These are phyloP conservation scores for Nyssa sinensis DNA, from an alignment of 148 eudicot species.

Conservation along the genomic window DNA sequence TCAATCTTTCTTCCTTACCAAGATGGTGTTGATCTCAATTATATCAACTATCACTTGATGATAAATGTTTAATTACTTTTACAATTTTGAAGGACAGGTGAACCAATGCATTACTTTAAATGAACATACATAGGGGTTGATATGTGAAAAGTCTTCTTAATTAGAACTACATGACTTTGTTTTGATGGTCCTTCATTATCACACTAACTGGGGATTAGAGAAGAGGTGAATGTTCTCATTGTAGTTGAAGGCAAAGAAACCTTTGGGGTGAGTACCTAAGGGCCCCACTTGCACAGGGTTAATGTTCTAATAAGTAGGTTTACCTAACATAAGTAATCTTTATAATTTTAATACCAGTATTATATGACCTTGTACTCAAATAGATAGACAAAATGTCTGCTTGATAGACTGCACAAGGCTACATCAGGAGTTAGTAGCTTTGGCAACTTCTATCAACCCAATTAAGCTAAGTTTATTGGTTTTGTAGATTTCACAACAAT, in stretches of 20 bases:
- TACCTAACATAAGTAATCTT: slow-evolving; percentile 34
- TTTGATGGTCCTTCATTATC: neutral
- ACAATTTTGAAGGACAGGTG: no score
- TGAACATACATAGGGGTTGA: no score
- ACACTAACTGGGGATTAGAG: neutral
- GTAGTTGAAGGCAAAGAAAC: slow-evolving; percentile 3
- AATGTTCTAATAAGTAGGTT: slow-evolving; percentile 35
- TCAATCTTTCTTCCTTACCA: no score
- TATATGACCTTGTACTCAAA: slow-evolving; percentile 23
- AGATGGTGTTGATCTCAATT: no score
- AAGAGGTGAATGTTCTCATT: slow-evolving; percentile 9
- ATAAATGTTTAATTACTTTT: no score
- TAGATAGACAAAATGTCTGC: slow-evolving; percentile 63
- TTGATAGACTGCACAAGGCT: slow-evolving; percentile 44
- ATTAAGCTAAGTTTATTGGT: neutral
- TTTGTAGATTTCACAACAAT: no score
- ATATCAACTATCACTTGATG: no score
- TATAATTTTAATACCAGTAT: neutral
- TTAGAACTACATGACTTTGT: neutral
- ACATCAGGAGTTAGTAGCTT: slow-evolving; percentile 38
- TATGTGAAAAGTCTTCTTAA: no score
- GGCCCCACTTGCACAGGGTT: slow-evolving; percentile 33
- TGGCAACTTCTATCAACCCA: slow-evolving; percentile 4
- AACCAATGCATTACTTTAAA: no score
- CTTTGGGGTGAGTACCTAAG: neutral